Evolutionary conservation across 192 early-diverging fungal species (phyloP).

Genomic region (Rhizoclosmatium globosum): DNA sequence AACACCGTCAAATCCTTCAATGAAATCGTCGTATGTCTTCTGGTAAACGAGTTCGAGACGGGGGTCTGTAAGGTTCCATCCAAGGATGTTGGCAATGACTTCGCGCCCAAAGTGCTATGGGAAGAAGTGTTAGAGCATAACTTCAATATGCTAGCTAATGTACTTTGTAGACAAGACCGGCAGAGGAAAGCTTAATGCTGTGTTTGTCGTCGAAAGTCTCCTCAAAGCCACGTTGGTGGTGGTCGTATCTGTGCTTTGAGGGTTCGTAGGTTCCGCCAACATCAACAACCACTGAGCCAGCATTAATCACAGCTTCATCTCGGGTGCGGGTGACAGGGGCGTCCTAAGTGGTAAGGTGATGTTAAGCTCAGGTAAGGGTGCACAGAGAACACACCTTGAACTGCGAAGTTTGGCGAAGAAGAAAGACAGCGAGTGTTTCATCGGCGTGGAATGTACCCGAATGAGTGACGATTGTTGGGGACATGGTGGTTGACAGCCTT

Average conservation of each 20-base stretch:
- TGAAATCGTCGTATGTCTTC: constrained; percentile 82
- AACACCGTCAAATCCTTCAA: constrained; percentile 56
- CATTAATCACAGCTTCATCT: constrained; percentile 78
- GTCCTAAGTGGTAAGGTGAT: neutral
- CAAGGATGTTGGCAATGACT: constrained; percentile 72
- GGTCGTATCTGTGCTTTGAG: constrained; percentile 78
- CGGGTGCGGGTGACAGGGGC: constrained; percentile 75
- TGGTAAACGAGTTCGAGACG: constrained; percentile 75
- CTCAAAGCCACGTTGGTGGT: constrained; percentile 93
- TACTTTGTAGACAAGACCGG: constrained; percentile 93
- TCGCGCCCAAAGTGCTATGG: constrained; percentile 83
- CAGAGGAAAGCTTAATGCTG: constrained; percentile 85
- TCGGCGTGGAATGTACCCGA: constrained; percentile 66
- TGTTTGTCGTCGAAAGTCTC: constrained; percentile 84
- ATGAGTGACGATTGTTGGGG: constrained; percentile 19
- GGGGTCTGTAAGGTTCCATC: constrained; percentile 55
- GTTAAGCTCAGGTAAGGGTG: neutral
- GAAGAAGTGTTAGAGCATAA: constrained; percentile 26
- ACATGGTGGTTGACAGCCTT: too few species aligned
- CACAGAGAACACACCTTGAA: constrained; percentile 47
- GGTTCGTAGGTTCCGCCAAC: constrained; percentile 91
- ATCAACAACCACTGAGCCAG: constrained; percentile 90
- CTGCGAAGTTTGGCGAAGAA: constrained; percentile 73
- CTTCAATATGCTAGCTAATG: constrained; percentile 7
- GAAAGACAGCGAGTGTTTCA: constrained; percentile 89